Conservation (phyloP, 169 alveolate species). For the Plasmodium relictum region DNA sequence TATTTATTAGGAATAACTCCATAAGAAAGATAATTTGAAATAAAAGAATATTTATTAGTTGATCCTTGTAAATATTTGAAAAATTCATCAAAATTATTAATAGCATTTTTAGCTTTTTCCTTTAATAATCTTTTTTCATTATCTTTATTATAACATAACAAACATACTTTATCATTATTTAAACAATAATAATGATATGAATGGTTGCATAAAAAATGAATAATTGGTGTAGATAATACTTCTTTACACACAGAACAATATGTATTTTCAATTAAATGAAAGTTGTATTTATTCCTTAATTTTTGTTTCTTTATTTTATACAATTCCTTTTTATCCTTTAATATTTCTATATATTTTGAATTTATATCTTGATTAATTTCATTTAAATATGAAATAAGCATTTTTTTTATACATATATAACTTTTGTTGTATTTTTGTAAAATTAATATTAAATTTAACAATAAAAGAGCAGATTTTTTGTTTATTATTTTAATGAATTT, state of each 20-base stretch:
- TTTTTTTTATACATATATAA: constrained; percentile 39
- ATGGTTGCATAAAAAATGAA: constrained; percentile 66
- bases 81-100: constrained; percentile 66
- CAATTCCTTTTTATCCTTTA: constrained; percentile 46
- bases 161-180: constrained; percentile 36
- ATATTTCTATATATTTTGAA: constrained; percentile 37
- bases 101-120: constrained; percentile 68
- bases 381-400: constrained; percentile 41
- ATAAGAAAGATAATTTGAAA: constrained; percentile 67
- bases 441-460: constrained; percentile 34
- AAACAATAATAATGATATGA: constrained; percentile 71
- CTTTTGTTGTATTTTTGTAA: constrained; percentile 63
- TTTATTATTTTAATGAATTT: constrained; percentile 51
- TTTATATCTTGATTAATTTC: constrained; percentile 54
- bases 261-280: constrained; percentile 50
- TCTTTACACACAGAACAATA: constrained; percentile 62
- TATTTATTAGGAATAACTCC: constrained; percentile 23
- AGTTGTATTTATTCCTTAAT: constrained; percentile 25
- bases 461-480: constrained; percentile 21
- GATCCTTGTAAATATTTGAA: constrained; percentile 74
- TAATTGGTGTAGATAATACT: constrained; percentile 38
- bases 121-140: constrained; percentile 61
- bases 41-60: constrained; percentile 47
- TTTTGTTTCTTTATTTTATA: constrained; percentile 52
- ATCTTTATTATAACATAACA: constrained; percentile 64